A percentile compares a stretch with the other conserved stretches of the same genome.
These are phyloP conservation scores for Cordia subcordata DNA, from an alignment of 257 asterid genomes.

Conservation along the genomic window DNA sequence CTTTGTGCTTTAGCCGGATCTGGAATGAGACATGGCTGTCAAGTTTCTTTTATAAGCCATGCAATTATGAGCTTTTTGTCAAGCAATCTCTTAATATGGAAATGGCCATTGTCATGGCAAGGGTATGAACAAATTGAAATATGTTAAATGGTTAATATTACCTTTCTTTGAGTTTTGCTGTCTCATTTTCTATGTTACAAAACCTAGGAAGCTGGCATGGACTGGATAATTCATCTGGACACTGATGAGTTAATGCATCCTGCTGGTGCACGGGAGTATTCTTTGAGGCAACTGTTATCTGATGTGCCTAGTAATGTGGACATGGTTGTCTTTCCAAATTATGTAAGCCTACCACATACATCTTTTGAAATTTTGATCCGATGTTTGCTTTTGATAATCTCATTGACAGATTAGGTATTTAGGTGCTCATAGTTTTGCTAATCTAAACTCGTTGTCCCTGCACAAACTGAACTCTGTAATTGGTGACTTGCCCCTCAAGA, in stretches of 20 bases:
- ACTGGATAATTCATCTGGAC: constrained; percentile 96
- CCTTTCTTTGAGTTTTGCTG: not conserved
- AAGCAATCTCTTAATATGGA: constrained; percentile 96
- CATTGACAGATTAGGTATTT: too few relatives aligned
- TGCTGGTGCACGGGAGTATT: constrained; percentile 86
- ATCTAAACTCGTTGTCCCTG: not conserved
- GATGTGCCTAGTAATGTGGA: constrained; percentile 84
- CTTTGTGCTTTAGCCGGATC: constrained; percentile 66
- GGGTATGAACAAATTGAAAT: constrained; percentile 46
- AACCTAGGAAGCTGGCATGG: constrained; percentile 79
- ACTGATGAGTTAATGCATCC: constrained; percentile 96
- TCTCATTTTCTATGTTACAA: not conserved
- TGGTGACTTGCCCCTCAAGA: too few relatives aligned
- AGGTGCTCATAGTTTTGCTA: too few relatives aligned
- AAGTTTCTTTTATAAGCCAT: constrained; percentile 93
- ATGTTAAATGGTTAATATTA: not conserved
- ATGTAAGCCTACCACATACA: constrained; percentile 45
- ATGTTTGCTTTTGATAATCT: not conserved
- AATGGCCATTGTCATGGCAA: constrained; percentile 93
- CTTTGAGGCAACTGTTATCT: constrained; percentile 77
- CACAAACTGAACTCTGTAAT: too few relatives aligned
- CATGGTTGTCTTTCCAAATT: constrained; percentile 97
- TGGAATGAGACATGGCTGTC: constrained; percentile 98
- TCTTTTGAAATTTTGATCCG: not conserved
- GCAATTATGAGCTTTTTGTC: constrained; percentile 96